These are phyloP conservation scores for Penicillium goetzii DNA, from an alignment of 495 filamentous ascomycete genomes.

Conservation along the genomic window DNA sequence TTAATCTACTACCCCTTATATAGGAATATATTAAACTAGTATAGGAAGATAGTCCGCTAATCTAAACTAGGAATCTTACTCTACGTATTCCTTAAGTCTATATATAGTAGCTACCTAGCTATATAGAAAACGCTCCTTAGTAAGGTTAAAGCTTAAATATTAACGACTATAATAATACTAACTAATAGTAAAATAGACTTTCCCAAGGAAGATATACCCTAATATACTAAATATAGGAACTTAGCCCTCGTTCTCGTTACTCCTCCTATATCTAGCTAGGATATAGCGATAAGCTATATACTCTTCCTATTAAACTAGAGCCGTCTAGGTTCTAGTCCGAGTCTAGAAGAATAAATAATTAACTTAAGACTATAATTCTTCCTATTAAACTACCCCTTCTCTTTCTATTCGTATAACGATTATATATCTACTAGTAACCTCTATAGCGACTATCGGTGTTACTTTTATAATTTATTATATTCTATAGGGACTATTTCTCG, in stretches of 20 bases:
- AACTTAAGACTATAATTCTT: not conserved
- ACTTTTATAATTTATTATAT: not conserved
- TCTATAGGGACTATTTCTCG: too few relatives aligned
- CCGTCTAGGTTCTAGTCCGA: not conserved
- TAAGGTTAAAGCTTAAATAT: not conserved
- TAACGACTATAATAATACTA: not conserved
- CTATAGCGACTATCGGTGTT: not conserved
- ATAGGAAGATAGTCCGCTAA: constrained; percentile 1
- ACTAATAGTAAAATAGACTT: not conserved
- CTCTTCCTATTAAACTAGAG: not conserved
- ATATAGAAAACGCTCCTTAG: not conserved
- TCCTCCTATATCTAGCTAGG: not conserved
- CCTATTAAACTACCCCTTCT: not conserved
- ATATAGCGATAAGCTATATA: not conserved
- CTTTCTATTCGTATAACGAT: not conserved
- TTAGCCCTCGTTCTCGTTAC: not conserved
- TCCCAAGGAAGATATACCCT: not conserved
- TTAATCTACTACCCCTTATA: constrained; percentile 1
- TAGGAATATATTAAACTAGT: not conserved
- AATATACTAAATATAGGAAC: not conserved
- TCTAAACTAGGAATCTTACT: constrained; percentile 10
- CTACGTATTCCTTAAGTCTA: not conserved
- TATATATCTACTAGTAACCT: not conserved
- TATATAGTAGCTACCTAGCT: not conserved
- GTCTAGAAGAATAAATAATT: not conserved